These are phyloP conservation scores for Gynostemma pentaphyllum DNA, from an alignment of 306 rosid species.

Conservation along the genomic window DNA sequence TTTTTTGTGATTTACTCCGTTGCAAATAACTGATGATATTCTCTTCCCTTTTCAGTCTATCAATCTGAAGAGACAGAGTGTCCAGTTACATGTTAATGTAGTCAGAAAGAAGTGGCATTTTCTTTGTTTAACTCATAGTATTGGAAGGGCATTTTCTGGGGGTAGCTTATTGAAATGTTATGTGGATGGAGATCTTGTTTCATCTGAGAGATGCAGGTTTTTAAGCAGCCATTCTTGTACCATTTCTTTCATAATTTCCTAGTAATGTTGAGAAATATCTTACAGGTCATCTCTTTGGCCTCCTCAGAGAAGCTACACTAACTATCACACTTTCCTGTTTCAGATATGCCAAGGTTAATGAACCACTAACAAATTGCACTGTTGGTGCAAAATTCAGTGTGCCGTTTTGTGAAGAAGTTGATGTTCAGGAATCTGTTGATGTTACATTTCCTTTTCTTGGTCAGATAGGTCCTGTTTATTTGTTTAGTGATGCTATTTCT, in stretches of 20 bases:
- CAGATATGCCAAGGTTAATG: constrained; percentile 91
- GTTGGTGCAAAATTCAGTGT: constrained; percentile 64
- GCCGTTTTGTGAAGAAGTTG: constrained; percentile 55
- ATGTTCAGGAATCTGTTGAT: constrained; percentile 39
- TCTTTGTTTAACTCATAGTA: constrained; percentile 86
- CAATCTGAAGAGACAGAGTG: constrained; percentile 72
- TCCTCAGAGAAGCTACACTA: constrained; percentile 3
- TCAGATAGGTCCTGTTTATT: constrained; percentile 88
- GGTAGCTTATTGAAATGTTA: constrained; percentile 90
- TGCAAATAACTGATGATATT: constrained; percentile 18
- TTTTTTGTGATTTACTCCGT: constrained; percentile 12
- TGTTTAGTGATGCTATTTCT: constrained; percentile 71
- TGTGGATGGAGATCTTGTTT: constrained; percentile 79
- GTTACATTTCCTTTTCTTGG: constrained; percentile 77
- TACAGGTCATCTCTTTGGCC: neutral
- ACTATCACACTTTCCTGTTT: constrained; percentile 20
- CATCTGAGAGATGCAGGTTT: constrained; percentile 99
- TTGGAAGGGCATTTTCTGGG: constrained; percentile 94
- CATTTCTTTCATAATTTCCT: neutral
- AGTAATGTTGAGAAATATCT: neutral
- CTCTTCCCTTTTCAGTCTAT: constrained; percentile 45
- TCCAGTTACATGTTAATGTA: constrained; percentile 48
- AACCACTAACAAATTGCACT: constrained; percentile 58
- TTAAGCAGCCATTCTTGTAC: constrained; percentile 10
- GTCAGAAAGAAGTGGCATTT: constrained; percentile 84